These are phyloP conservation scores for Blastobotrys parvus DNA, from an alignment of 805 yeast species.

Conservation along the genomic window DNA sequence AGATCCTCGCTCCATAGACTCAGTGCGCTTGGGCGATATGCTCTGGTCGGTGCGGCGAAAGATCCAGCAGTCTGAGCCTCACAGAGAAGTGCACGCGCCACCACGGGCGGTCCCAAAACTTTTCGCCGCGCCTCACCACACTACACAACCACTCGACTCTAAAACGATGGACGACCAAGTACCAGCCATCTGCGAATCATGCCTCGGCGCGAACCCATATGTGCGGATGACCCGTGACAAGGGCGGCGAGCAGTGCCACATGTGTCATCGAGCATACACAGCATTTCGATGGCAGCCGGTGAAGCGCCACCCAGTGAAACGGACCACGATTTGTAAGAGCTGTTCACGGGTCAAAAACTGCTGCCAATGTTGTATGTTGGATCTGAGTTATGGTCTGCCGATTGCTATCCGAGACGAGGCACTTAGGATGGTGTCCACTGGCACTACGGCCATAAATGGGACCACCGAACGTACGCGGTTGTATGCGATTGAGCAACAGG, in stretches of 20 bases:
- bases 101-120: no score
- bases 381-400: constrained; percentile 75
- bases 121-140: no score
- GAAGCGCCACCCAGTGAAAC: constrained; percentile 38
- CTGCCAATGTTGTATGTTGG: constrained; percentile 84
- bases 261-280: constrained; percentile 80
- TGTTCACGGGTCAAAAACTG: constrained; percentile 76
- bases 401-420: constrained; percentile 73
- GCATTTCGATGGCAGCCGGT: constrained; percentile 65
- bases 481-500: constrained; percentile 34
- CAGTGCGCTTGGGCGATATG: no score
- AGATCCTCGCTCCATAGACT: no score
- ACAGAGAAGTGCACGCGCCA: no score
- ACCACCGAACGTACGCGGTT: constrained; percentile 45
- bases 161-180: constrained; percentile 30
- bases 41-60: no score
- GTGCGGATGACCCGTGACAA: constrained; percentile 63
- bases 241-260: constrained; percentile 72
- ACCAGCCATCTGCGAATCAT: constrained; percentile 65
- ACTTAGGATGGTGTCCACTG: constrained; percentile 57
- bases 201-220: constrained; percentile 61
- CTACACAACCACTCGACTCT: no score
- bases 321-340: constrained; percentile 65
- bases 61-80: no score
- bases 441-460: constrained; percentile 26